Evolutionary conservation across 2,329 filamentous ascomycete species (phyloP), one percentile per base, ranked within the genome.

Genomic region (Emericellopsis cladophorae): DNA sequence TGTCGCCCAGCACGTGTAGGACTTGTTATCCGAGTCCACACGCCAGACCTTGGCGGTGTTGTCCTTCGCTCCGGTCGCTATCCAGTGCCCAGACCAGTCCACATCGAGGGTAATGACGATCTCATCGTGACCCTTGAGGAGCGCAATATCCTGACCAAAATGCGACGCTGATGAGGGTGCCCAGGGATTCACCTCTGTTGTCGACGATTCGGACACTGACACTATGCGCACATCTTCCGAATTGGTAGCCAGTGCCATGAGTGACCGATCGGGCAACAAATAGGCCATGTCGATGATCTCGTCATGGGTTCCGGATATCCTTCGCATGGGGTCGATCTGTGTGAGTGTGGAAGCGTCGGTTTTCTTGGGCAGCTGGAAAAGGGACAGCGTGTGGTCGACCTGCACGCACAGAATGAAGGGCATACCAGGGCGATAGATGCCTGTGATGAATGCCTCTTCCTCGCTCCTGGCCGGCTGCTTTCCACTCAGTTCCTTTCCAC

Each of bases 81-180:
- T 75, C 92, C 92, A 98, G 57, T 92, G 81, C 1, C 93, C 93
- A 9, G 92, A 96, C 87, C 88, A 95, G 61, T 98, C 92, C 3
- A 87, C 80, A 56, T 95, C 89, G 33, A 98, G 68, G 44, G 88
- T 89, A 50, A 98, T 94, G 45, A 98, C 84, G 40, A 98, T 95
- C 50, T 98, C 92, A 39, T 89, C 81, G 51, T 98, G 92, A 1
- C 92, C 92, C 54, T 85, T 86, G 2, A 98, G 70, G 21, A 92
- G 67, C 2, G 81, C 85, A 32, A 95, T 72, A 53, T 98, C 92
- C 45, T 89, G 85, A 12, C 92, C 92, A 57, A 96, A 95, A 55
- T 89, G 92, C 21, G 66, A 64, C 1, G 62, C 57, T 21, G 56
- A 52, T 4, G 46, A 40, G 7, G 45, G 45, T 21, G 42, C 42